A percentile compares a stretch with the other conserved stretches of the same genome.
These are phyloP conservation scores for Eremochloa ophiuroides DNA, from an alignment of 176 grass and related monocot species.

Conservation along the genomic window DNA sequence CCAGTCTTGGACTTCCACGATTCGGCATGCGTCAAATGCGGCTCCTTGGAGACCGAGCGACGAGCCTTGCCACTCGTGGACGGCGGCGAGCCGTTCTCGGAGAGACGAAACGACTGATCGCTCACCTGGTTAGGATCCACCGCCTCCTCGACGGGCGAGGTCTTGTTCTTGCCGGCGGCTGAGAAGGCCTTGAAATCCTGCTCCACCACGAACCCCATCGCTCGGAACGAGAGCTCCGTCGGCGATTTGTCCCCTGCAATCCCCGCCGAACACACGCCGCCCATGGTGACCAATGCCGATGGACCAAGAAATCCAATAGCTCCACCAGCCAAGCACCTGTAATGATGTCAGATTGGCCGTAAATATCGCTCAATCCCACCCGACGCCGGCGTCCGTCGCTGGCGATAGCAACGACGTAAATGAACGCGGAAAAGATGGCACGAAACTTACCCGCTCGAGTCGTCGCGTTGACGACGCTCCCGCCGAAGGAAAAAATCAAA, in stretches of 20 bases:
- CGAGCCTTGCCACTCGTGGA: slow-evolving; percentile 18
- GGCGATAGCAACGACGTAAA: neutral
- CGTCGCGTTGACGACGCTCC: slow-evolving; percentile 22
- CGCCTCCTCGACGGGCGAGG: slow-evolving; percentile 37
- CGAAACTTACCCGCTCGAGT: neutral
- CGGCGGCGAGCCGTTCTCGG: neutral
- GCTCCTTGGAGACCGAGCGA: slow-evolving; percentile 16
- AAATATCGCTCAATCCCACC: neutral
- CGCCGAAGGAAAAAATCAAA: neutral
- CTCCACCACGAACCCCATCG: slow-evolving; percentile 45
- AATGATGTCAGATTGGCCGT: slow-evolving; percentile 5
- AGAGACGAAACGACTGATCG: neutral
- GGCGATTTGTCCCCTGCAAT: slow-evolving; percentile 39
- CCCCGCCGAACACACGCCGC: slow-evolving; percentile 53
- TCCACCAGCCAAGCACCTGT: neutral
- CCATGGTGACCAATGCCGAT: slow-evolving; percentile 34
- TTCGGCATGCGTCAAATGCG: neutral
- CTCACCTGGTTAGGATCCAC: neutral
- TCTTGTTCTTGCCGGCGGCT: slow-evolving; percentile 31
- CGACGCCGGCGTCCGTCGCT: neutral
- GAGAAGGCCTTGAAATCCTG: slow-evolving; percentile 42
- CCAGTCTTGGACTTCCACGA: slow-evolving; percentile 22
- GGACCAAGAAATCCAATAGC: neutral
- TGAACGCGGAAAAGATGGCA: neutral
- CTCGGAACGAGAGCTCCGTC: slow-evolving; percentile 46